These are phyloP conservation scores for Fusarium nygamai DNA, from an alignment of 2,329 filamentous ascomycete genomes.

Conservation along the genomic window DNA sequence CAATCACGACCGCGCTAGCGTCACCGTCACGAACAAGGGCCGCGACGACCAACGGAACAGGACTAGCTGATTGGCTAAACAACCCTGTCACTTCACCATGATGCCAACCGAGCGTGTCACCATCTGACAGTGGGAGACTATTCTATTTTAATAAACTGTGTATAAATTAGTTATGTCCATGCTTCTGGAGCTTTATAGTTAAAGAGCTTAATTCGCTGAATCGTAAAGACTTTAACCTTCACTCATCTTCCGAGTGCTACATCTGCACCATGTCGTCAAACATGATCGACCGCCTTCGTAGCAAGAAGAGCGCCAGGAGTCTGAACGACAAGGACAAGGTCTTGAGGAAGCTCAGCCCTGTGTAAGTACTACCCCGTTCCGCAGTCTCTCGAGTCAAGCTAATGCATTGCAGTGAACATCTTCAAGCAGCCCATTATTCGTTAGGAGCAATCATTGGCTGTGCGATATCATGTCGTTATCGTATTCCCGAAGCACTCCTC, in stretches of 20 bases:
- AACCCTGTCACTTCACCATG: not conserved
- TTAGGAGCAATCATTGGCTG: not conserved
- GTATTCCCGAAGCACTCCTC: not conserved
- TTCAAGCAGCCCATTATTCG: not conserved
- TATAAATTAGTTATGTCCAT: not conserved
- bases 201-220: not conserved
- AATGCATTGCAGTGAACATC: not conserved
- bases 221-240: not conserved
- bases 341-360: constrained; percentile 14
- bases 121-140: no score
- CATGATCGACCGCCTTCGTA: not conserved
- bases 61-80: not conserved
- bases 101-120: not conserved
- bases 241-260: fast-evolving
- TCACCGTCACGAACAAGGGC: not conserved
- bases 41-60: not conserved
- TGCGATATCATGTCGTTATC: constrained; percentile 17
- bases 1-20: not conserved
- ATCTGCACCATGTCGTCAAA: not conserved
- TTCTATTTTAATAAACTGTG: not conserved
- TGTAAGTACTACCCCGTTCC: not conserved
- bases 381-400: not conserved
- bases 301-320: not conserved
- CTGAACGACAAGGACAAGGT: not conserved
- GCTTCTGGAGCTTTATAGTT: not conserved